These are phyloP conservation scores for Solanum hybrid DNA, from an alignment of 305 asterid species.

Conservation along the genomic window DNA sequence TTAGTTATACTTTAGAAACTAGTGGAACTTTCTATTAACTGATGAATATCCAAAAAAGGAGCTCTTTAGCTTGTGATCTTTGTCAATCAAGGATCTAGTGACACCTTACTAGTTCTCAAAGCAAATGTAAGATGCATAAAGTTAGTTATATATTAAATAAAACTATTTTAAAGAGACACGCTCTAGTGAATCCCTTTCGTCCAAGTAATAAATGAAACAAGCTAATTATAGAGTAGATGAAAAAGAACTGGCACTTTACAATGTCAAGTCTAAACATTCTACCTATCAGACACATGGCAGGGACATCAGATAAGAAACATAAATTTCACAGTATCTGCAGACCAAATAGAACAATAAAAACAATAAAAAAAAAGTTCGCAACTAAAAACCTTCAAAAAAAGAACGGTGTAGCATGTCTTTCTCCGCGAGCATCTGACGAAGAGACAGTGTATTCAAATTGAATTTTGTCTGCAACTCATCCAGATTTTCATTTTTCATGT, in stretches of 20 bases:
- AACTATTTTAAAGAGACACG: neutral
- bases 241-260: neutral
- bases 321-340: neutral
- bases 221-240: neutral
- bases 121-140: neutral
- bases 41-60: neutral
- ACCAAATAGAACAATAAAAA: neutral
- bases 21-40: neutral
- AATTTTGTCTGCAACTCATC: conserved; percentile 42
- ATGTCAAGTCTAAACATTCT: neutral
- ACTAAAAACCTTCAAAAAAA: conserved; percentile 53
- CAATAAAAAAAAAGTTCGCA: neutral
- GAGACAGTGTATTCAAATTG: conserved; percentile 50
- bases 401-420: conserved; percentile 60
- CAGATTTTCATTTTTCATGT: conserved; percentile 52
- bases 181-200: neutral
- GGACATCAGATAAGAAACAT: neutral
- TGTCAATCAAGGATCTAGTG: neutral
- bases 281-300: neutral
- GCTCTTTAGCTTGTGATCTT: neutral
- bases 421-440: conserved; percentile 75
- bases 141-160: neutral
- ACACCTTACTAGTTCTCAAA: neutral
- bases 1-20: neutral
- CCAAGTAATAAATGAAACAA: neutral